These are phyloP conservation scores for Fonsecaea monophora DNA, from an alignment of 2,329 filamentous ascomycete species.

Conservation along the genomic window DNA sequence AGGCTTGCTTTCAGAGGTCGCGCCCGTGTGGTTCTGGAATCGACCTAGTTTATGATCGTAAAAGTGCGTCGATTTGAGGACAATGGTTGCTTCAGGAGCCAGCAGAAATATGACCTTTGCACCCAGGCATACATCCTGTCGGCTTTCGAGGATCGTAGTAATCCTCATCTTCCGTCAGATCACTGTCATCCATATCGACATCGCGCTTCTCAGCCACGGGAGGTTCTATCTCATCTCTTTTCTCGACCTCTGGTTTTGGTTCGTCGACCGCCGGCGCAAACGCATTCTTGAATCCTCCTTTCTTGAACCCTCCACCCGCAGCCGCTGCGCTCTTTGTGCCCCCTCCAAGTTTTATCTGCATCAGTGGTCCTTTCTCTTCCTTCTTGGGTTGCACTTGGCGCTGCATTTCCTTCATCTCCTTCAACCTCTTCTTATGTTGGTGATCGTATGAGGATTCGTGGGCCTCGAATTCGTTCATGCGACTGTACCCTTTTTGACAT, in stretches of 20 bases:
- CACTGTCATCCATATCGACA: constrained; percentile 67
- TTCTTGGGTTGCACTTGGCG: constrained; percentile 48
- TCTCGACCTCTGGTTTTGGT: constrained; percentile 46
- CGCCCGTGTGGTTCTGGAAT: background rate
- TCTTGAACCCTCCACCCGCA: constrained; percentile 67
- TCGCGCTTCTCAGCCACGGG: constrained; percentile 45
- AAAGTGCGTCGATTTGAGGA: background rate
- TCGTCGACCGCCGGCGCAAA: constrained; percentile 51
- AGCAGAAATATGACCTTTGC: constrained; percentile 36
- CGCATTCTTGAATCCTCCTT: constrained; percentile 82
- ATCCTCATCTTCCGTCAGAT: constrained; percentile 68
- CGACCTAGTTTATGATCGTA: background rate
- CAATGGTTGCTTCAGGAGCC: constrained; percentile 18
- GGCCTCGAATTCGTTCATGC: constrained; percentile 94
- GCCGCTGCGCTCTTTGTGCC: constrained; percentile 47
- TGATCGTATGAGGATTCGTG: constrained; percentile 96
- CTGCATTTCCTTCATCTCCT: constrained; percentile 55
- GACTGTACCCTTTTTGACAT: constrained; percentile 91
- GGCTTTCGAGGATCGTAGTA: constrained; percentile 62
- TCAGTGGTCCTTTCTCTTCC: constrained; percentile 52
- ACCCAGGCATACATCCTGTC: constrained; percentile 56
- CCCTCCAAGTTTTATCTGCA: constrained; percentile 45
- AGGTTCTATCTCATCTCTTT: constrained; percentile 52
- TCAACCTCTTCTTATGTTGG: constrained; percentile 77
- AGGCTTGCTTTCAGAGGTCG: background rate